phyloP scores from a whole-genome alignment of 305 asterid genomes.

The Andrographis paniculata region DNA sequence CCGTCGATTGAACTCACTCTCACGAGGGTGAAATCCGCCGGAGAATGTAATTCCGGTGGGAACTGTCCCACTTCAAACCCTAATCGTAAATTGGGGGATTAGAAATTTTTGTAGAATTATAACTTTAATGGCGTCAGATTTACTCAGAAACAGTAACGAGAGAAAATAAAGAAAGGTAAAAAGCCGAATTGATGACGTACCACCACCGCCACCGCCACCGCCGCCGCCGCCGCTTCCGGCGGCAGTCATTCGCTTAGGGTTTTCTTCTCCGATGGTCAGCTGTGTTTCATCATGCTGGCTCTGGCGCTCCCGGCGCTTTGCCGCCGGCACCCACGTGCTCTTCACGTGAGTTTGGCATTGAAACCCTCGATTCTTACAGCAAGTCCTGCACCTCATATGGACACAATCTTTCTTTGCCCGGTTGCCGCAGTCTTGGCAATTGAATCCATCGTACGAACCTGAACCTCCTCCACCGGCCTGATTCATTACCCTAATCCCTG shows the following conservation, averaged over 20 bases:
- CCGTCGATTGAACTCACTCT: constrained; percentile 68
- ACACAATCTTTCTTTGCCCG: constrained; percentile 79
- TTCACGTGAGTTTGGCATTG: constrained; percentile 72
- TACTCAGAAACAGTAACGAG: constrained; percentile 38
- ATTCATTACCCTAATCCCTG: constrained; percentile 35
- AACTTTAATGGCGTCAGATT: constrained; percentile 38
- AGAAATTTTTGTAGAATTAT: not conserved
- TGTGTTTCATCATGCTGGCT: constrained; percentile 28
- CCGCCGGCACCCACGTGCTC: constrained; percentile 88
- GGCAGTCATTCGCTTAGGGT: constrained; percentile 22
- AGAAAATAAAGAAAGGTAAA: constrained; percentile 20
- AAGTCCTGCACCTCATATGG: constrained; percentile 69
- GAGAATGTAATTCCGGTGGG: constrained; percentile 63
- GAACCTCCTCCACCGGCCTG: constrained; percentile 14
- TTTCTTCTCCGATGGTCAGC: constrained; percentile 29
- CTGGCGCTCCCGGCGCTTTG: constrained; percentile 60
- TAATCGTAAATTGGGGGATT: constrained; percentile 15
- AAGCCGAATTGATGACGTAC: too few relatives aligned
- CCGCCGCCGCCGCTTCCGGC: constrained; percentile 5
- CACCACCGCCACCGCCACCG: too few relatives aligned
- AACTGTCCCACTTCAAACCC: constrained; percentile 68
- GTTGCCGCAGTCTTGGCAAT: constrained; percentile 85
- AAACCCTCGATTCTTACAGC: constrained; percentile 81
- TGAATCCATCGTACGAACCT: constrained; percentile 25
- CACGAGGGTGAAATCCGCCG: constrained; percentile 75